Evolutionary conservation across 2,329 filamentous ascomycete species (phyloP).

Genomic region (Colletotrichum orchidophilum): DNA sequence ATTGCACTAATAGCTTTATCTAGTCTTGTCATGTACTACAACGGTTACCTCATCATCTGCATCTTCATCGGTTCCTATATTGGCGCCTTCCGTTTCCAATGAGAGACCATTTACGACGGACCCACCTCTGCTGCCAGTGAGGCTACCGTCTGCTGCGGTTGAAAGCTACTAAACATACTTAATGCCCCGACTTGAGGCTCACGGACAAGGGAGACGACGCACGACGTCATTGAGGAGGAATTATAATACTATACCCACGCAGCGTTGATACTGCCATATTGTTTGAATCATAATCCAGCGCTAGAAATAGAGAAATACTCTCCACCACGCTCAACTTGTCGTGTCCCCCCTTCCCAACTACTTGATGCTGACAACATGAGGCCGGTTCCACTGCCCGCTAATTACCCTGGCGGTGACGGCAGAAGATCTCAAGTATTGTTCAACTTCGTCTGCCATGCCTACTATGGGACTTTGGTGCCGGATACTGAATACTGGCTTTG

Average conservation of each 20-base stretch:
- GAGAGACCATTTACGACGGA: constrained; percentile 62
- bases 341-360: too few species aligned
- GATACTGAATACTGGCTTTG: too few species aligned
- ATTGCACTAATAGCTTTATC: not conserved
- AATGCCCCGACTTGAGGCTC: not conserved
- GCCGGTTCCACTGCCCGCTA: too few species aligned
- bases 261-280: not conserved
- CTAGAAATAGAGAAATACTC: not conserved
- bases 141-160: constrained; percentile 53
- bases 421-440: too few species aligned
- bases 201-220: too few species aligned
- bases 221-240: not conserved
- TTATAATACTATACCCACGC: not conserved
- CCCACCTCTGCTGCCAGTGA: constrained; percentile 47
- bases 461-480: too few species aligned
- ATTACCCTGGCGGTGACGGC: too few species aligned
- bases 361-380: too few species aligned
- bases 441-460: too few species aligned
- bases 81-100: constrained; percentile 78
- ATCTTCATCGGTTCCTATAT: constrained; percentile 81
- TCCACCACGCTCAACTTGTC: too few species aligned
- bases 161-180: constrained; percentile 1
- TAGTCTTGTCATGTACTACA: constrained; percentile 67
- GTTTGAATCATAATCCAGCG: not conserved
- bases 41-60: constrained; percentile 81